Evolutionary conservation across 257 asterid species (phyloP).

Genomic region (Nicotiana tomentosiformis): DNA sequence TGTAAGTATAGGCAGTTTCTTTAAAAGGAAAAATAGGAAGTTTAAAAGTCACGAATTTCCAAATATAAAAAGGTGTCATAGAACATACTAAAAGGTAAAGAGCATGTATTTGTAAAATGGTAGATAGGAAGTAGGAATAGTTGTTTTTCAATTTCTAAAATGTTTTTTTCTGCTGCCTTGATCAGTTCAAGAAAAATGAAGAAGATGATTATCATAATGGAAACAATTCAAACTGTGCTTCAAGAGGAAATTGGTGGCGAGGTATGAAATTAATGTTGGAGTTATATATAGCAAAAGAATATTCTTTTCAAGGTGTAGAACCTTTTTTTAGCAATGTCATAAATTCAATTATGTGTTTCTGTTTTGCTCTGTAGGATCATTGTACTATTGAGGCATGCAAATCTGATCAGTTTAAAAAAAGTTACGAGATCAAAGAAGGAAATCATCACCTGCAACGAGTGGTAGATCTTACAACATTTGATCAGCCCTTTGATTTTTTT

Average conservation of each 20-base stretch:
- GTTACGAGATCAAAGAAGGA: not conserved
- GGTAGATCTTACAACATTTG: not conserved
- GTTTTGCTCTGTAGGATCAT: slow-evolving; percentile 48
- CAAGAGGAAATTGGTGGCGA: slow-evolving; percentile 93
- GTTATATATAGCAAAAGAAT: not conserved
- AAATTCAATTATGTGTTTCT: not conserved
- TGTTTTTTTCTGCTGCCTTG: not conserved
- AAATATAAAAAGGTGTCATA: not conserved
- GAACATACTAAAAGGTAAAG: not conserved
- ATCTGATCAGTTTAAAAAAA: not conserved
- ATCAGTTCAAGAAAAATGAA: slow-evolving; percentile 43
- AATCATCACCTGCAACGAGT: not conserved
- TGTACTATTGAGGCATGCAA: slow-evolving; percentile 39
- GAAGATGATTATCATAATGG: slow-evolving; percentile 46
- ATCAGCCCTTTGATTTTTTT: too few species aligned
- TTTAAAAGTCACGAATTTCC: not conserved
- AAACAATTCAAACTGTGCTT: slow-evolving; percentile 44
- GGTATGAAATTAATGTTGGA: slow-evolving; percentile 24
- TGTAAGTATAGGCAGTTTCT: slow-evolving; percentile 23
- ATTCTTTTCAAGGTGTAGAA: not conserved
- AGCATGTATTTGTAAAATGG: too few species aligned
- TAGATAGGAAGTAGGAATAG: too few species aligned
- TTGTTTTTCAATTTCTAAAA: not conserved
- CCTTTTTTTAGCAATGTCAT: not conserved
- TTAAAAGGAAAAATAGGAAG: too few species aligned